Percentiles rank a stretch among this genome's conserved stretches.
These are phyloP conservation scores for Fusarium penzigii DNA, from an alignment of 2,329 filamentous ascomycete genomes.

Conservation along the genomic window DNA sequence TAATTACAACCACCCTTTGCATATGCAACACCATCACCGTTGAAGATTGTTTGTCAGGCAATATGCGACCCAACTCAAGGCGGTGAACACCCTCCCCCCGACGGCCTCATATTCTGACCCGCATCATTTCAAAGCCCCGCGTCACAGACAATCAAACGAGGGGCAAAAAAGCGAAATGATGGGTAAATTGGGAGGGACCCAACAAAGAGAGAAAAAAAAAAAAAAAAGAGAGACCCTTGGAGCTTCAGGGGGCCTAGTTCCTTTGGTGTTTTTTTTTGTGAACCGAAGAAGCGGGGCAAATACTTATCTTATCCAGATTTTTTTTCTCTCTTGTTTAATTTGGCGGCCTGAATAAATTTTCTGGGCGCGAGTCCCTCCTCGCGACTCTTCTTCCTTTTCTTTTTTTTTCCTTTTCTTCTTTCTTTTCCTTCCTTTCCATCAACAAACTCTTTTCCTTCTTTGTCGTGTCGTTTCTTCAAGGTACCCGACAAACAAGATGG, in stretches of 20 bases:
- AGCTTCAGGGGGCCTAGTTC: too few relatives aligned
- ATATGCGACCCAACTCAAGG: too few relatives aligned
- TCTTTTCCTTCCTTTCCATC: constrained; percentile 4
- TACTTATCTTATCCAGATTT: constrained; percentile 17
- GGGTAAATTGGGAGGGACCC: too few relatives aligned
- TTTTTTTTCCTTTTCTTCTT: constrained; percentile 3
- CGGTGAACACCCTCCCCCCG: too few relatives aligned
- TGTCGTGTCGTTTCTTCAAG: constrained; percentile 21
- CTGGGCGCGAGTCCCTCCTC: constrained; percentile 19
- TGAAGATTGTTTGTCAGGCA: too few relatives aligned
- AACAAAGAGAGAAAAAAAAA: constrained; percentile 18
- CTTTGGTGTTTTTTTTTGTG: not conserved
- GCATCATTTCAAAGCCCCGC: too few relatives aligned
- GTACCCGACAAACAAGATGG: constrained; percentile 36
- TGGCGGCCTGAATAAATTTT: constrained; percentile 19
- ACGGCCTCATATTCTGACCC: too few relatives aligned
- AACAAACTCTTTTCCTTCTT: constrained; percentile 9
- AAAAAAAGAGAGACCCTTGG: constrained; percentile 21
- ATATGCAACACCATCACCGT: too few relatives aligned
- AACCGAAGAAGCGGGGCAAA: constrained; percentile 21
- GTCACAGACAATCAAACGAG: too few relatives aligned
- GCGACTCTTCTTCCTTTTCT: constrained; percentile 12
- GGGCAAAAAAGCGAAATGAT: too few relatives aligned
- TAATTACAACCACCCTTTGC: too few relatives aligned
- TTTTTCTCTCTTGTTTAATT: constrained; percentile 5